Conservation (phyloP, 1,284 basidiomycete genomes). For the Naganishia sp. region DNA sequence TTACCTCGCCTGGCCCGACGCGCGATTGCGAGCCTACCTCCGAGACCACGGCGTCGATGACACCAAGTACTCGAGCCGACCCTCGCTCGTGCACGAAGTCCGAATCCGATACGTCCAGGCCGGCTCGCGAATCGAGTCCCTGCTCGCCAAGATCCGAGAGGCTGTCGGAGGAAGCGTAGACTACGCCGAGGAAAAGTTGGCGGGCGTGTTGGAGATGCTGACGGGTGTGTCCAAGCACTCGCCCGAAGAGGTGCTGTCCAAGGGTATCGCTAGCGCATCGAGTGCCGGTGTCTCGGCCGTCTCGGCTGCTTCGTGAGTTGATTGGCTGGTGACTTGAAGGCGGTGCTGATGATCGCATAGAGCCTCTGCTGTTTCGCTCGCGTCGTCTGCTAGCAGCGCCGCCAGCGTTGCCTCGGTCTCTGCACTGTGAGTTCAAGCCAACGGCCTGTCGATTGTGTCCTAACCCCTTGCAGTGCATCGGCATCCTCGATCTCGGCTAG, state of each 20-base stretch:
- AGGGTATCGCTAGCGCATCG: conserved; percentile 44
- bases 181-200: conserved; percentile 68
- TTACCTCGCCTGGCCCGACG: conserved; percentile 86
- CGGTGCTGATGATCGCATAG: not conserved
- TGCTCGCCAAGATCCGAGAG: conserved; percentile 64
- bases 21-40: conserved; percentile 78
- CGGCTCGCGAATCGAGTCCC: conserved; percentile 60
- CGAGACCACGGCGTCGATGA: conserved; percentile 72
- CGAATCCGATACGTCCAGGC: conserved; percentile 70
- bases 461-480: conserved; percentile 46
- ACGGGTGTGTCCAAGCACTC: conserved; percentile 47
- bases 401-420: conserved; percentile 42
- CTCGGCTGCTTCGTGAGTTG: conserved; percentile 2
- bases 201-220: conserved; percentile 45
- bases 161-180: conserved; percentile 65
- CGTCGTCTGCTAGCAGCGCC: conserved; percentile 37
- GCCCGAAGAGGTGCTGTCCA: conserved; percentile 52
- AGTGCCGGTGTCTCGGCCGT: conserved; percentile 32
- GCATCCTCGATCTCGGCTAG: conserved; percentile 36
- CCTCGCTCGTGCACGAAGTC: conserved; percentile 70
- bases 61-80: conserved; percentile 62
- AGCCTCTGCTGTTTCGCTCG: conserved; percentile 36
- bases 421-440: conserved; percentile 27
- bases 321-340: not conserved
- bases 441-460: not conserved